Conservation (phyloP, 169 alveolate species). For the Fabrea salina region DNA sequence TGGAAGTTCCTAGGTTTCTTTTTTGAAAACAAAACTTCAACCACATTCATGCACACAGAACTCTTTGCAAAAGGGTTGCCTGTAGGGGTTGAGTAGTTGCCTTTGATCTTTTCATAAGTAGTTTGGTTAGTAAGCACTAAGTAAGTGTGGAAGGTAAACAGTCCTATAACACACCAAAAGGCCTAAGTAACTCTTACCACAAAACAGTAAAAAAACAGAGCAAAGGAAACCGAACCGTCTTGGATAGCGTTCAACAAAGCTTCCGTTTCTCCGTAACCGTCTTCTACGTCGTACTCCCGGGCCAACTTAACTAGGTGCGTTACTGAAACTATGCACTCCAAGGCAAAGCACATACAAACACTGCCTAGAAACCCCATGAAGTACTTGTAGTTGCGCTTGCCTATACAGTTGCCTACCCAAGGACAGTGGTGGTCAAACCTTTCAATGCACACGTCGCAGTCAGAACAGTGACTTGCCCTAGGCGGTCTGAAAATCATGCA, state of each 20-base stretch:
- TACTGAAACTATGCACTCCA: not conserved
- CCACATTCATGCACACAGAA: no score
- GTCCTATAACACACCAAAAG: slow-evolving; percentile 32
- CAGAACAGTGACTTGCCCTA: slow-evolving; percentile 92
- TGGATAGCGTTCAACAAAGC: not conserved
- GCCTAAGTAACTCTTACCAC: no score
- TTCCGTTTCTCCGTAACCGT: not conserved
- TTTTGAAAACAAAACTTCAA: no score
- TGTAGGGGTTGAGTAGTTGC: no score
- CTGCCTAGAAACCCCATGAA: slow-evolving; percentile 48
- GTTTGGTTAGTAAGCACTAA: slow-evolving; percentile 23
- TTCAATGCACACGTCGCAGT: slow-evolving; percentile 88
- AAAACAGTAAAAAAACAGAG: not conserved
- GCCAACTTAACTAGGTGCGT: not conserved
- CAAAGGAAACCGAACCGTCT: not conserved
- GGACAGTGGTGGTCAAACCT: slow-evolving; percentile 97
- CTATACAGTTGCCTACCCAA: slow-evolving; percentile 91
- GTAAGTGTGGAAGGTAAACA: slow-evolving; percentile 32
- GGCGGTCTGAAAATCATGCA: slow-evolving; percentile 86
- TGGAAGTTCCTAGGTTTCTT: no score
- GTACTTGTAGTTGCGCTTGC: slow-evolving; percentile 74
- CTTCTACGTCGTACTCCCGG: not conserved
- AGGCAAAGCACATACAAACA: not conserved
- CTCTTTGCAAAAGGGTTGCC: no score
- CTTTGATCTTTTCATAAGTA: slow-evolving; percentile 37